Conservation (phyloP, 2,329 filamentous ascomycete genomes). For the Cercospora sojina region DNA sequence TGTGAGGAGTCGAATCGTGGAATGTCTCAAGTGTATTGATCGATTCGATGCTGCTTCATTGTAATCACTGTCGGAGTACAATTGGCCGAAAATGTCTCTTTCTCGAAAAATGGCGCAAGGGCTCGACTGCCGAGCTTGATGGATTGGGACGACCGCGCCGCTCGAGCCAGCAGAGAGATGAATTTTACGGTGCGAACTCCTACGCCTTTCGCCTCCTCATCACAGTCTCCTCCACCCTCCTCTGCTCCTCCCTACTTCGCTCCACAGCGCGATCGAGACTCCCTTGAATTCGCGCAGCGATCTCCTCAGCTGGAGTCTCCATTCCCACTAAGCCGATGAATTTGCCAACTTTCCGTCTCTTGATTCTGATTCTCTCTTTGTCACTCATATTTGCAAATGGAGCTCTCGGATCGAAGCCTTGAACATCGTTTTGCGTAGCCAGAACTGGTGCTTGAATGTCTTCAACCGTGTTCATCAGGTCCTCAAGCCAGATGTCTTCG, state of each 20-base stretch:
- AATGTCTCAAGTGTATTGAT: neutral
- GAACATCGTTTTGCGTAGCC: constrained; percentile 14
- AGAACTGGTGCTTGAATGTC: constrained; percentile 40
- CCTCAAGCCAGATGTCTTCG: constrained; percentile 29
- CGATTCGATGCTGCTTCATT: neutral
- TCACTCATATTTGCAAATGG: constrained; percentile 38
- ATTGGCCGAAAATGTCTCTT: neutral
- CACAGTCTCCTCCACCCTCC: constrained; percentile 37
- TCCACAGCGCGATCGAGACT: constrained; percentile 37
- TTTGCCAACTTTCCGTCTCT: constrained; percentile 68
- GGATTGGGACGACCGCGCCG: too few relatives aligned
- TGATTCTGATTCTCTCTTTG: constrained; percentile 49
- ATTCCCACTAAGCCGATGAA: constrained; percentile 71
- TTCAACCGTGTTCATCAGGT: constrained; percentile 34
- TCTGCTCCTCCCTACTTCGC: constrained; percentile 35
- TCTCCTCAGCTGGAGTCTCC: constrained; percentile 53
- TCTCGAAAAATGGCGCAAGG: too few relatives aligned
- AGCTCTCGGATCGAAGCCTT: constrained; percentile 11
- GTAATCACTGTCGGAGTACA: neutral
- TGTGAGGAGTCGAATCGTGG: neutral
- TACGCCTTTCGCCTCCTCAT: constrained; percentile 34
- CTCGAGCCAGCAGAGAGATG: neutral
- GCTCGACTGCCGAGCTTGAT: neutral
- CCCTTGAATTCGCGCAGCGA: constrained; percentile 42
- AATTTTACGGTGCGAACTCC: too few relatives aligned